Evolutionary conservation across 202 grass and related monocot genomes (phyloP).

Genomic region (Saccharum hybrid): DNA sequence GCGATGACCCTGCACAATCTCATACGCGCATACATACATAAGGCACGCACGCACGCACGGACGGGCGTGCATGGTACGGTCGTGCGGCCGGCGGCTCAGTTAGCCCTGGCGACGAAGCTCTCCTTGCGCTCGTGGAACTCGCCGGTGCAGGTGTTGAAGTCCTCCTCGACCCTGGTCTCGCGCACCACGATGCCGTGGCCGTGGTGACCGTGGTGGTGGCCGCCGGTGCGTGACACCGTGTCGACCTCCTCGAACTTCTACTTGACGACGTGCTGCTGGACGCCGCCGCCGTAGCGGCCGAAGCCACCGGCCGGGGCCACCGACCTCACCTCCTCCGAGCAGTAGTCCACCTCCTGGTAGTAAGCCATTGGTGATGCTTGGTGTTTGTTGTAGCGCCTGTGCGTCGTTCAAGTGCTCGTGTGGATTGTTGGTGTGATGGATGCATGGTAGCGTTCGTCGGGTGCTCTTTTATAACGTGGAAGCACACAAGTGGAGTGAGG

Average conservation of each 20-base stretch:
- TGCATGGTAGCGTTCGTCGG: background rate
- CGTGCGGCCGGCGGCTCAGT: background rate
- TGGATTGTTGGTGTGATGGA: background rate
- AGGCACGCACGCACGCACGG: background rate
- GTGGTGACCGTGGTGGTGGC: background rate
- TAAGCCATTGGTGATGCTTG: slow-evolving; percentile 42
- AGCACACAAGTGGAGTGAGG: background rate
- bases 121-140: slow-evolving; percentile 66
- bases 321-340: slow-evolving; percentile 58
- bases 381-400: background rate
- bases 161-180: slow-evolving; percentile 52
- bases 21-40: background rate
- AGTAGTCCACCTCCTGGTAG: slow-evolving; percentile 54
- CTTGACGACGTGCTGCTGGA: too few relatives aligned
- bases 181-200: slow-evolving; percentile 25
- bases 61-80: background rate
- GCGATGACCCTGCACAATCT: slow-evolving; percentile 17
- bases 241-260: too few relatives aligned
- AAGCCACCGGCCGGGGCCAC: slow-evolving; percentile 36
- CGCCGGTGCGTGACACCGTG: too few relatives aligned
- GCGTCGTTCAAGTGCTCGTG: background rate
- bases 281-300: slow-evolving; percentile 9
- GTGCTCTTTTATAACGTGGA: slow-evolving; percentile 36
- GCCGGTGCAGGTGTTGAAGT: slow-evolving; percentile 56
- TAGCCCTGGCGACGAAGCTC: slow-evolving; percentile 32